Percentiles rank a stretch among this genome's conserved stretches.
These are phyloP conservation scores for Viola pubescens DNA, from an alignment of 441 rosid species.

Conservation along the genomic window DNA sequence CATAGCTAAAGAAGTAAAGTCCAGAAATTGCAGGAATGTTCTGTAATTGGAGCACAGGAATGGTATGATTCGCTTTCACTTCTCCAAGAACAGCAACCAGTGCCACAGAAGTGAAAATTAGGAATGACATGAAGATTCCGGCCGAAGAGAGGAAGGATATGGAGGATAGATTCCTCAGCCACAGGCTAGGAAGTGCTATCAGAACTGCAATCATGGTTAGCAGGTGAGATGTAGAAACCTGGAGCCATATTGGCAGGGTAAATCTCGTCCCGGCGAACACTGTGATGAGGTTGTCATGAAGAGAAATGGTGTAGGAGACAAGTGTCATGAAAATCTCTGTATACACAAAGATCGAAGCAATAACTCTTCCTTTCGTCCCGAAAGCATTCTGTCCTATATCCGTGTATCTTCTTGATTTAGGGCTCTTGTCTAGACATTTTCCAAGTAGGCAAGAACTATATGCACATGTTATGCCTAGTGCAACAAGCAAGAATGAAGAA, in stretches of 20 bases:
- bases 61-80: slow-evolving; percentile 28
- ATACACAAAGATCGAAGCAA: slow-evolving; percentile 44
- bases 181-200: slow-evolving; percentile 60
- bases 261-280: slow-evolving; percentile 36
- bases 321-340: slow-evolving; percentile 68
- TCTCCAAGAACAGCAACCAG: slow-evolving; percentile 43
- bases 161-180: slow-evolving; percentile 63
- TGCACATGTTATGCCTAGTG: slow-evolving; percentile 41
- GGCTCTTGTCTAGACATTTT: slow-evolving; percentile 49
- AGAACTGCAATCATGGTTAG: slow-evolving; percentile 45
- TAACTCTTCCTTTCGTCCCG: slow-evolving; percentile 38
- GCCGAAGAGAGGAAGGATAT: slow-evolving; percentile 60
- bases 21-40: slow-evolving; percentile 63
- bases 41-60: slow-evolving; percentile 34
- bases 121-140: slow-evolving; percentile 57
- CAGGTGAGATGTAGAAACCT: slow-evolving; percentile 38
- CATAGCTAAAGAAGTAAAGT: slow-evolving; percentile 51
- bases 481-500: slow-evolving; percentile 42
- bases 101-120: slow-evolving; percentile 52
- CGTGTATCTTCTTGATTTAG: slow-evolving; percentile 49
- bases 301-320: slow-evolving; percentile 70
- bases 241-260: slow-evolving; percentile 16
- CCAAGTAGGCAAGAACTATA: slow-evolving; percentile 57
- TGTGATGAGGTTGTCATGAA: slow-evolving; percentile 56
- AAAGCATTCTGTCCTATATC: slow-evolving; percentile 60